Conservation (phyloP, 371 early-diverging fungal species). For the Enterospora canceri region DNA sequence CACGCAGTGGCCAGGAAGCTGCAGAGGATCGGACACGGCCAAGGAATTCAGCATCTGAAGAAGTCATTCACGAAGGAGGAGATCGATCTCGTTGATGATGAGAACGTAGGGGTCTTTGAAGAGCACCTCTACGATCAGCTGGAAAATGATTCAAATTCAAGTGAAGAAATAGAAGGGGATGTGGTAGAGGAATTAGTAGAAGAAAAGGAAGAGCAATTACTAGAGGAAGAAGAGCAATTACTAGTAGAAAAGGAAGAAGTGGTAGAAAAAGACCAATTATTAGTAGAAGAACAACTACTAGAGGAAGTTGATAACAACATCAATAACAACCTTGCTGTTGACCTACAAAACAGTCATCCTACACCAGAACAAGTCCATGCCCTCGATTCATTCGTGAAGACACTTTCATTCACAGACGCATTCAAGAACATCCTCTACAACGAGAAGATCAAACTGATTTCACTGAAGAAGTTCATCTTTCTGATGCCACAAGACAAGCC, state of each 20-base stretch:
- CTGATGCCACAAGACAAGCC: slow-evolving; percentile 14
- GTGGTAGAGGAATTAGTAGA: neutral
- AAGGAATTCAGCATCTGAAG: slow-evolving; percentile 34
- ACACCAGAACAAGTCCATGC: neutral
- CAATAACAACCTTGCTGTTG: neutral
- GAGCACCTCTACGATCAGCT: slow-evolving; percentile 29
- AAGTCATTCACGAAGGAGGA: slow-evolving; percentile 48
- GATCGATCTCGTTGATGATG: slow-evolving; percentile 40
- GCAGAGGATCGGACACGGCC: slow-evolving; percentile 26
- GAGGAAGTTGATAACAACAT: neutral
- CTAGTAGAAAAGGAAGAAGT: too few relatives aligned
- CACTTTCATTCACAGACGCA: slow-evolving; percentile 17
- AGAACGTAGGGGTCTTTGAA: slow-evolving; percentile 45
- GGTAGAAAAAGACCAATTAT: too few relatives aligned
- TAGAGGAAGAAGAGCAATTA: too few relatives aligned
- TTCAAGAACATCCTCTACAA: slow-evolving; percentile 37
- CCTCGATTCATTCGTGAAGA: slow-evolving; percentile 16
- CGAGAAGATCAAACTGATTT: slow-evolving; percentile 13
- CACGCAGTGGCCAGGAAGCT: slow-evolving; percentile 75
- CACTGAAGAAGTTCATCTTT: slow-evolving; percentile 26
- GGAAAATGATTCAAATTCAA: neutral
- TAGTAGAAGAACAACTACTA: too few relatives aligned
- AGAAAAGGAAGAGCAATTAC: neutral
- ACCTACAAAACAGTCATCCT: neutral
- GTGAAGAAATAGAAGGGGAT: neutral